A percentile compares a stretch with the other conserved stretches of the same genome.
Conservation (phyloP, 257 asterid genomes). For the Solanum clarkiae region DNA sequence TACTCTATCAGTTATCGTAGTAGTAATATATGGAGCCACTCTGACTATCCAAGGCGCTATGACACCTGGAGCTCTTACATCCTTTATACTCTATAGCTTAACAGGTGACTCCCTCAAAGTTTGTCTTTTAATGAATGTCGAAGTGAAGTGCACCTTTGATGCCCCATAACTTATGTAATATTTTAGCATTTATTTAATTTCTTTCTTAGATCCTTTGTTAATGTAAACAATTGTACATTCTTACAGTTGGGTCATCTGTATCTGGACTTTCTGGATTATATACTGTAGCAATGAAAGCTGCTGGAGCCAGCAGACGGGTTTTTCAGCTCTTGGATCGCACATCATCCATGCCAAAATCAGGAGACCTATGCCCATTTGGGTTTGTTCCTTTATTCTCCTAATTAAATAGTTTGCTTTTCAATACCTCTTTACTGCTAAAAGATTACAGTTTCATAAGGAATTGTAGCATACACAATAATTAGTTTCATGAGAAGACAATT, state of each 20-base stretch:
- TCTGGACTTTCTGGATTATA: conserved; percentile 61
- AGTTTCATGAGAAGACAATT: not conserved
- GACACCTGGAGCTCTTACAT: conserved; percentile 75
- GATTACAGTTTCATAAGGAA: not conserved
- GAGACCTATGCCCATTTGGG: conserved; percentile 67
- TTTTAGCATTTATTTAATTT: not conserved
- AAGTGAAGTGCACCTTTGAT: not conserved
- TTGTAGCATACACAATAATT: not conserved
- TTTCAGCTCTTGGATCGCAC: conserved; percentile 68
- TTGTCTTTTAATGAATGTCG: not conserved
- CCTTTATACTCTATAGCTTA: conserved; percentile 79
- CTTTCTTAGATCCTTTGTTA: conserved; percentile 1
- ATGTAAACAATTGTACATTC: not conserved
- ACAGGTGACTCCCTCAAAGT: conserved; percentile 34
- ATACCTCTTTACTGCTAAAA: not conserved
- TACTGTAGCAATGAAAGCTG: conserved; percentile 79
- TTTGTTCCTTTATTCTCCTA: conserved; percentile 14
- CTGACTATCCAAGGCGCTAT: conserved; percentile 69
- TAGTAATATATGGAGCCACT: conserved; percentile 67
- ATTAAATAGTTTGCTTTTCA: not conserved
- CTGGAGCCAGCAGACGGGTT: conserved; percentile 90
- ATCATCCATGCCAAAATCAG: conserved; percentile 61
- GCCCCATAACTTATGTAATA: not conserved
- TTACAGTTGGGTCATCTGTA: conserved; percentile 71
- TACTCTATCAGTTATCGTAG: conserved; percentile 69